Evolutionary conservation across 2,329 filamentous ascomycete species (phyloP).

Genomic region (Hymenoscyphus fructigenus): DNA sequence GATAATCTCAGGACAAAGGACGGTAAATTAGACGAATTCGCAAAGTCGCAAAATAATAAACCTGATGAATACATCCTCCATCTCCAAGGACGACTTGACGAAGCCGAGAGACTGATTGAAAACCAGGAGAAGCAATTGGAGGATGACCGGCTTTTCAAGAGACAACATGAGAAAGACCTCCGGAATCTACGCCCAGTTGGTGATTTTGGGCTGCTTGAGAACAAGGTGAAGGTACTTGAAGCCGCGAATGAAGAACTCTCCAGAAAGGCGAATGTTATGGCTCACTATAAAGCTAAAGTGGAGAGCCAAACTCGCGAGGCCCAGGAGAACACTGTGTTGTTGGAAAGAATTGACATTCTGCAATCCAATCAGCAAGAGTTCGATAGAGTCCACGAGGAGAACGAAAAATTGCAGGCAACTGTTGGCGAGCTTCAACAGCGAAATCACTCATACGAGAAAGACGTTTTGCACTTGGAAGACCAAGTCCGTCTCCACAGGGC

Average conservation of each 20-base stretch:
- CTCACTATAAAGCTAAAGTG: slow-evolving; percentile 62
- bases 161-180: slow-evolving; percentile 49
- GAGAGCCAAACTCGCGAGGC: slow-evolving; percentile 56
- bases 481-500: slow-evolving; percentile 49
- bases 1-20: slow-evolving; percentile 57
- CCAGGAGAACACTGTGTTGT: slow-evolving; percentile 54
- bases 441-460: slow-evolving; percentile 36
- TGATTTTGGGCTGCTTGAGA: slow-evolving; percentile 52
- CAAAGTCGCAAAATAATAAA: slow-evolving; percentile 48
- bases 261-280: slow-evolving; percentile 63
- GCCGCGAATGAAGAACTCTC: slow-evolving; percentile 57
- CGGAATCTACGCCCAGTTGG: slow-evolving; percentile 45
- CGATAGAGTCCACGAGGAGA: slow-evolving; percentile 33
- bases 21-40: slow-evolving; percentile 39
- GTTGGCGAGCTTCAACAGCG: slow-evolving; percentile 41
- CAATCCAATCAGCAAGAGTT: slow-evolving; percentile 46
- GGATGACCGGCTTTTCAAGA: slow-evolving; percentile 45
- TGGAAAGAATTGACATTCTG: slow-evolving; percentile 54
- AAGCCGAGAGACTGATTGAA: slow-evolving; percentile 71
- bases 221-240: slow-evolving; percentile 59
- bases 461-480: slow-evolving; percentile 38
- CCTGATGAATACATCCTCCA: slow-evolving; percentile 52
- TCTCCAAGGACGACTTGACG: slow-evolving; percentile 57
- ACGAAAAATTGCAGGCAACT: slow-evolving; percentile 36
- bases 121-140: slow-evolving; percentile 67